phyloP scores from a whole-genome alignment of 2,329 filamentous ascomycete genomes.

The Pseudogymnoascus verrucosus region DNA sequence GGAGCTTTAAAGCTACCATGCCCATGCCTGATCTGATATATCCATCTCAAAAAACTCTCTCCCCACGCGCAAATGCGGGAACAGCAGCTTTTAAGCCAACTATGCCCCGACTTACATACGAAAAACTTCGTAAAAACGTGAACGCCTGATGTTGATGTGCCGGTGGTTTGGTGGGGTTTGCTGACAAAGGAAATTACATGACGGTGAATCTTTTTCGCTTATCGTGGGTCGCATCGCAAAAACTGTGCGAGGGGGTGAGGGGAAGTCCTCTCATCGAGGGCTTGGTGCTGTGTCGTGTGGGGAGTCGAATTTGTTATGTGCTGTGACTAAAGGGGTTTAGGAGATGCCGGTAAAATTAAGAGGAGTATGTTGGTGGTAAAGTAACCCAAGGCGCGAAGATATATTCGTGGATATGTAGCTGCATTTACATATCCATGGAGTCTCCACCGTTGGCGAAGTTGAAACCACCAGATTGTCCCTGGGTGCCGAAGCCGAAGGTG shows the following conservation, averaged over 20 bases:
- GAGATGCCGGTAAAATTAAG: constrained; percentile 15
- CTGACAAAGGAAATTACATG: constrained; percentile 27
- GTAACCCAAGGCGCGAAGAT: constrained; percentile 7
- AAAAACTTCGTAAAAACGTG: constrained; percentile 15
- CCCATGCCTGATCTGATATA: background rate
- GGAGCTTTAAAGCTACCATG: constrained; percentile 16
- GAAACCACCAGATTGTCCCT: constrained; percentile 69
- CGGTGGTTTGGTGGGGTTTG: constrained; percentile 17
- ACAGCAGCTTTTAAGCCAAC: constrained; percentile 15
- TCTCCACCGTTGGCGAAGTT: constrained; percentile 76
- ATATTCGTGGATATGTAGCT: background rate
- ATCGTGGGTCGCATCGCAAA: constrained; percentile 27
- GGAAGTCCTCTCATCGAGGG: constrained; percentile 16
- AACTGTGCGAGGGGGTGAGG: constrained; percentile 16
- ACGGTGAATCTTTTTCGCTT: constrained; percentile 31
- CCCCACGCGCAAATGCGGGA: background rate
- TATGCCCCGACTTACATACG: constrained; percentile 17
- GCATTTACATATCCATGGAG: constrained; percentile 65
- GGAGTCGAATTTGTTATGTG: constrained; percentile 6
- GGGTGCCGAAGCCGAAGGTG: constrained; percentile 70
- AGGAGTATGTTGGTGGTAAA: constrained; percentile 13
- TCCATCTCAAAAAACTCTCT: constrained; percentile 3
- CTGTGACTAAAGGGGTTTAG: constrained; percentile 17
- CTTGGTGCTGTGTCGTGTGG: constrained; percentile 11
- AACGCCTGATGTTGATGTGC: constrained; percentile 25